phyloP scores from a whole-genome alignment of 139 green algal species.

The Edaphochlamys debaryana region DNA sequence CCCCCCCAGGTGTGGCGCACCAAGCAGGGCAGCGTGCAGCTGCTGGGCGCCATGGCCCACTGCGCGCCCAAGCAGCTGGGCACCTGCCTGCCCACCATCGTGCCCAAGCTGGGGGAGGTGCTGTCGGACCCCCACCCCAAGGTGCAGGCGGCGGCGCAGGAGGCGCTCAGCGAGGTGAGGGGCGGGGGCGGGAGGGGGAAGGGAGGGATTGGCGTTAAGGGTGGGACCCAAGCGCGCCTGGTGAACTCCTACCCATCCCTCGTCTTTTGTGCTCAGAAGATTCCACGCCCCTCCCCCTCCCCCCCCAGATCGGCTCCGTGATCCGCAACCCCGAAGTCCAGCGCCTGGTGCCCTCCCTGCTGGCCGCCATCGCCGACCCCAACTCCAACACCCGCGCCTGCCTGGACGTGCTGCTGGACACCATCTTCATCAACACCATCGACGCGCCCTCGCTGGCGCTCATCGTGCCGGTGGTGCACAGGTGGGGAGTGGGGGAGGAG shows the following conservation, averaged over 20 bases:
- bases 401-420: slow-evolving; percentile 87
- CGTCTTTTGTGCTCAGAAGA: too few species aligned
- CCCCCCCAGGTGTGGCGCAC: slow-evolving; percentile 81
- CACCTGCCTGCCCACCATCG: slow-evolving; percentile 90
- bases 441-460: slow-evolving; percentile 93
- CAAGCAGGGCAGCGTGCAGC: slow-evolving; percentile 95
- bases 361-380: slow-evolving; percentile 90
- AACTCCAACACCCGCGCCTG: slow-evolving; percentile 70
- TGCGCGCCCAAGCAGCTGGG: slow-evolving; percentile 96
- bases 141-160: slow-evolving; percentile 84
- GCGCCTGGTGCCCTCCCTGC: slow-evolving; percentile 82
- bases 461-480: slow-evolving; percentile 93
- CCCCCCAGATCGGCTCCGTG: slow-evolving; percentile 86
- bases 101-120: slow-evolving; percentile 84
- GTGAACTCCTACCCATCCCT: too few species aligned
- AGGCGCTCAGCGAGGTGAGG: slow-evolving; percentile 84
- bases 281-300: not conserved
- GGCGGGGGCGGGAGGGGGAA: not conserved
- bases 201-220: not conserved
- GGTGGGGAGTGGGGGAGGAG: too few species aligned
- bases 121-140: slow-evolving; percentile 92
- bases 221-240: too few species aligned
- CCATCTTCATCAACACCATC: slow-evolving; percentile 96
- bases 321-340: slow-evolving; percentile 96
- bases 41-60: slow-evolving; percentile 97